phyloP scores from a whole-genome alignment of 805 yeast genomes.

The Saccharomycopsis fermentans region DNA sequence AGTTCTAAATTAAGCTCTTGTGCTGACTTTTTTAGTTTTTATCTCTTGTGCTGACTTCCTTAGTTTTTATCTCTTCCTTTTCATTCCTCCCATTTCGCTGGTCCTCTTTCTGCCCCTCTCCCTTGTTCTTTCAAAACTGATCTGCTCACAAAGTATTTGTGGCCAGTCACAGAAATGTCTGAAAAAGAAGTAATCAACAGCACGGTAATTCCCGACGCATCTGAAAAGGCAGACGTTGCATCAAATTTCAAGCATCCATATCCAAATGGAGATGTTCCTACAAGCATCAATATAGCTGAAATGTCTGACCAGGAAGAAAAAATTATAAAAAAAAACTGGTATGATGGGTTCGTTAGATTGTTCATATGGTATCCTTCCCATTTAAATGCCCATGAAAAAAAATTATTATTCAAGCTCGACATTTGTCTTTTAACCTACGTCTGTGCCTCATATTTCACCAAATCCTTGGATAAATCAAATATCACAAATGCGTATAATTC shows the following conservation, averaged over 20 bases:
- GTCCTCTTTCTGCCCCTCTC: no score
- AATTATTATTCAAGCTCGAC: slow-evolving; percentile 6
- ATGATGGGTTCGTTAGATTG: not conserved
- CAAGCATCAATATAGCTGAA: not conserved
- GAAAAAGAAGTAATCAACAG: no score
- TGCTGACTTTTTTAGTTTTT: no score
- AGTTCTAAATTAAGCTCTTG: no score
- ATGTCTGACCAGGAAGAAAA: not conserved
- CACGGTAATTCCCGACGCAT: not conserved
- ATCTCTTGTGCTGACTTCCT: no score
- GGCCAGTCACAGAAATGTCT: no score
- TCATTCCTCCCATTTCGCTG: no score
- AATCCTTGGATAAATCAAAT: slow-evolving; percentile 29
- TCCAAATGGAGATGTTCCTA: not conserved
- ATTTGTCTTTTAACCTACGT: slow-evolving; percentile 2
- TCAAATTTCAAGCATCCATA: not conserved
- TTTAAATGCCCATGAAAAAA: slow-evolving; percentile 17
- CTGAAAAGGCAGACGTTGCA: not conserved
- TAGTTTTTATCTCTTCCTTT: no score
- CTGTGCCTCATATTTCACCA: slow-evolving; percentile 19
- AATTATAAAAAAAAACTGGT: not conserved
- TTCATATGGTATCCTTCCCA: slow-evolving; percentile 4
- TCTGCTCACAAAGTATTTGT: no score
- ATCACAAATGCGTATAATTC: slow-evolving; percentile 35
- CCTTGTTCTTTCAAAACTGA: no score